Evolutionary conservation across 768 basidiomycete genomes (phyloP), one percentile per base, ranked within the genome.

Genomic region (Tremella mesenterica): DNA sequence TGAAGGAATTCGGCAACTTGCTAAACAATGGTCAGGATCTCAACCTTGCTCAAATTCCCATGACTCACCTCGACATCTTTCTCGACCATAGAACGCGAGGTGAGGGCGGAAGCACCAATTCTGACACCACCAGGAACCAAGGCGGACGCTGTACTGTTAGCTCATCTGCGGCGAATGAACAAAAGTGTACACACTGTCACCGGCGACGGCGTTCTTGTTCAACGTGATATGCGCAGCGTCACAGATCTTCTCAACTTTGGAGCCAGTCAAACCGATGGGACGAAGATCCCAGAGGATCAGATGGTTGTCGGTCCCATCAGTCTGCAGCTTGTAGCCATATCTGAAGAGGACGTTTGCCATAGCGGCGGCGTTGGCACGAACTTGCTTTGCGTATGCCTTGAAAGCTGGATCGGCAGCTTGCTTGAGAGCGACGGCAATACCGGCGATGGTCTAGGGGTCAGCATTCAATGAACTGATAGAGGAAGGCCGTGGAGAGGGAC

Each of bases 171-270:
- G 31, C 20, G 31, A 27, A n/a, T 50, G 16, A 29, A n/a, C 18
- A 2, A 26, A 20, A 53, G 3, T 34, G 23, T 28, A 48, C 69
- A 70, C 58, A 72, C 72, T 85, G 74, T 96, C 93, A 63, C 92
- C 93, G 27, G 90, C 91, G 44, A 97, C 93, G 44, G 92, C 89
- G 75, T 97, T 97, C 77, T 96, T 75, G 73, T 76, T 75, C 50
- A 65, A 89, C 28, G 92, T 96, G 73, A 97, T 95, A 54, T 89
- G 89, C 74, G 89, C 83, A 47, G 95, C 79, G 73, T 97, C 93
- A 74, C 95, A 95, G 63, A 99, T 82, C 79, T 95, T 96, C 80
- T 96, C 93, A 53, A 99, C 83, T 77, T 97, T 97, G 79, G 85
- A 87, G 46, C 95, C 95, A n/a, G 95, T 96, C 71, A 97, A 77